Evolutionary conservation across 2,329 filamentous ascomycete species (phyloP).

Genomic region (Epichloe uncinata): DNA sequence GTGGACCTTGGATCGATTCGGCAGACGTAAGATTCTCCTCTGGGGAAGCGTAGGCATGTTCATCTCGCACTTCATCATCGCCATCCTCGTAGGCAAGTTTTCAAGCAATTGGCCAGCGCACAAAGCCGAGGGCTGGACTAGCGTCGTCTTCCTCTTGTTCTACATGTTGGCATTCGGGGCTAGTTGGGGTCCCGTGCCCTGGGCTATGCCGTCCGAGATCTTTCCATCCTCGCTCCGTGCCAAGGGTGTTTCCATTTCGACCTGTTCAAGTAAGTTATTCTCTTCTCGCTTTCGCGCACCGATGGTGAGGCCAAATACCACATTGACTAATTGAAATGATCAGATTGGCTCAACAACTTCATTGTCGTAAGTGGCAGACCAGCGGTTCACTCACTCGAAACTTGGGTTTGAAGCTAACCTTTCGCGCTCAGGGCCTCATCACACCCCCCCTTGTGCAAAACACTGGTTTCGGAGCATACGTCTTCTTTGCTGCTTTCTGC

Average conservation of each 20-base stretch:
- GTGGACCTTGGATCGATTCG: conserved; percentile 25
- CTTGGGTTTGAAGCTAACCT: too few species aligned
- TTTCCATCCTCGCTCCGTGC: conserved; percentile 48
- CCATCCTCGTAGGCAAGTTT: conserved; percentile 14
- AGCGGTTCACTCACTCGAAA: too few species aligned
- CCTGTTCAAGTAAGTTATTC: conserved; percentile 29
- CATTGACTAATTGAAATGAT: too few species aligned
- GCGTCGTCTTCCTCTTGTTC: conserved; percentile 24
- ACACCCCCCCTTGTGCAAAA: conserved; percentile 45
- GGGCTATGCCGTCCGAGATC: conserved; percentile 40
- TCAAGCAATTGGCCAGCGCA: conserved; percentile 13
- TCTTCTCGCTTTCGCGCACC: neutral
- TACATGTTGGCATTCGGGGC: conserved; percentile 48
- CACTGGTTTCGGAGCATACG: conserved; percentile 35
- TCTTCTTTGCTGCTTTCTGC: conserved; percentile 47
- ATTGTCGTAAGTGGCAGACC: conserved; percentile 27
- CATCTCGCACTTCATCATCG: conserved; percentile 14
- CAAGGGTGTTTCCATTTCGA: conserved; percentile 49
- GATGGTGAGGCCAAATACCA: too few species aligned
- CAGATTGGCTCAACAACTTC: conserved; percentile 49
- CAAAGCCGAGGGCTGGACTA: conserved; percentile 15
- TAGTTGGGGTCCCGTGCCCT: conserved; percentile 40
- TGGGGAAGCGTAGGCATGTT: conserved; percentile 15
- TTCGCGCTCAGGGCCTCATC: conserved; percentile 27
- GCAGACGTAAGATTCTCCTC: conserved; percentile 14